Evolutionary conservation across 2,329 filamentous ascomycete genomes (phyloP), one percentile per base, ranked within the genome.

Genomic region (Podosphaera xanthii): DNA sequence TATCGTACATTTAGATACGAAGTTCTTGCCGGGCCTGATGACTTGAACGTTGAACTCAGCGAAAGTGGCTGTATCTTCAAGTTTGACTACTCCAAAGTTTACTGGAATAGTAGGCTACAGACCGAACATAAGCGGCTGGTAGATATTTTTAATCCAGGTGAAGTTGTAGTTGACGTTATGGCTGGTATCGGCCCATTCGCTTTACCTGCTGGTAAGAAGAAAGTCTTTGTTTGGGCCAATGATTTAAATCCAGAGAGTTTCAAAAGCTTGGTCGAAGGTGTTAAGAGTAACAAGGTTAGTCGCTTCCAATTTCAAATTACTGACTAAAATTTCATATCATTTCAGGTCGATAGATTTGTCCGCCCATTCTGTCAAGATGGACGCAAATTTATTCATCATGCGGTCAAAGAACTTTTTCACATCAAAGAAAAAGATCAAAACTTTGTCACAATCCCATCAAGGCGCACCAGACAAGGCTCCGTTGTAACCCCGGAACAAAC

Each of bases 91-190:
- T 81, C 86, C 62, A 94, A 94, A 65, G 92, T 98, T 3, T 98
- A 98, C 76, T 98, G 91, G 91, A 98, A 98, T 72, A 89, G 83
- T 67, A 83, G 91, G 64, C 79, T 98, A 12, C 84, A 94, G 67
- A 86, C 82, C 0, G 92, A 98, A 71, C 92, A 98, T 71, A 81
- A 84, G 63, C 78, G 92, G 2, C 75, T 97, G 14, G 81, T 91
- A 61, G 74, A 77, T 58, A 72, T 83, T 59, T 96, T 97, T 74
- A 74, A 80, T 59, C 81, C 85, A 5, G 90, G 92, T 46, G 86
- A 97, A 68, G 89, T 89, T 2, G 86, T 97, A 1, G 92, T 85
- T 73, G 92, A 98, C 71, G 85, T 96, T 63, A 98, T 97, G 91
- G 91, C 90, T 0, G 92, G 92, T 50, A 90, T 98, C 57, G 92